Evolutionary conservation across 192 early-diverging fungal genomes (phyloP).

Genomic region (Backusella parvicylindrica): DNA sequence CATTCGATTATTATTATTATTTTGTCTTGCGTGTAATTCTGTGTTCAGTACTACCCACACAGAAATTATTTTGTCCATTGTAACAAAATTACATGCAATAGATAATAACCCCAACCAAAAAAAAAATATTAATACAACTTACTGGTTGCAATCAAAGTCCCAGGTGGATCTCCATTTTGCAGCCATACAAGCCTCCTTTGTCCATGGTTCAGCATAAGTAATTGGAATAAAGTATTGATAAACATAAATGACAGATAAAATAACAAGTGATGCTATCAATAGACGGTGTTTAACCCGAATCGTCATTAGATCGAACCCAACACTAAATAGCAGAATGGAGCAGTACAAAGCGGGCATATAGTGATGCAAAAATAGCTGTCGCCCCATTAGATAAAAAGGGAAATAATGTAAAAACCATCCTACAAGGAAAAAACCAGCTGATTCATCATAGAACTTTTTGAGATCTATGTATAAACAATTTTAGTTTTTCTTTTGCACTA

Average conservation of each 20-base stretch:
- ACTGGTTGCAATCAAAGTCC: conserved; percentile 43
- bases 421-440: conserved; percentile 69
- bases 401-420: conserved; percentile 88
- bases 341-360: conserved; percentile 96
- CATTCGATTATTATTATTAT: neutral
- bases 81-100: no score
- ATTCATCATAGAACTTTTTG: conserved; percentile 53
- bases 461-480: conserved; percentile 12
- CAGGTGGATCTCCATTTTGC: conserved; percentile 79
- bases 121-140: conserved; percentile 8
- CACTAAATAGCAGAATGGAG: conserved; percentile 71
- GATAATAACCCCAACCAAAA: neutral
- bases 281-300: conserved; percentile 54
- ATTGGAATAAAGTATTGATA: conserved; percentile 74
- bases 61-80: neutral
- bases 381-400: conserved; percentile 93
- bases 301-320: conserved; percentile 76
- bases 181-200: conserved; percentile 65
- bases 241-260: conserved; percentile 60
- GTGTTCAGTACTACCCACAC: neutral
- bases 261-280: conserved; percentile 44
- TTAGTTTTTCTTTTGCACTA: neutral
- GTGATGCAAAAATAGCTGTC: conserved; percentile 94
- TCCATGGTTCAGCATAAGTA: conserved; percentile 83
- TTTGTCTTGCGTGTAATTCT: neutral